These are phyloP conservation scores for Lipomyces spencermartinsiae DNA, from an alignment of 805 yeast genomes.

Conservation along the genomic window DNA sequence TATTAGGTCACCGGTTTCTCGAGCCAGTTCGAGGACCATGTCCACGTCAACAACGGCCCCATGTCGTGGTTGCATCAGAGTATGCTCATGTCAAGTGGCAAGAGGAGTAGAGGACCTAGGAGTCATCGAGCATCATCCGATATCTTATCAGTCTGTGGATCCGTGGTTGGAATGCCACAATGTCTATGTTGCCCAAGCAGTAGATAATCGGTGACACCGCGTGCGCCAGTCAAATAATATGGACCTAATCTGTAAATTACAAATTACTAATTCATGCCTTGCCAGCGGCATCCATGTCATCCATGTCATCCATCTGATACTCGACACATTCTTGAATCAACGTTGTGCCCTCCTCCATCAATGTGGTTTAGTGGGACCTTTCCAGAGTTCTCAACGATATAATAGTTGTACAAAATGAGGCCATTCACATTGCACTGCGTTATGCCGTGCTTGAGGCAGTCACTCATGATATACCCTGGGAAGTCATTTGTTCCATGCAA, in stretches of 20 bases:
- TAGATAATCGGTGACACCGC: no score
- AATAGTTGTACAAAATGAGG: conserved; percentile 7
- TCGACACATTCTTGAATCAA: conserved; percentile 15
- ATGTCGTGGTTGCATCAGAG: conserved; percentile 21
- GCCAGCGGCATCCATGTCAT: conserved; percentile 20
- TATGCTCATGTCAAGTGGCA: conserved; percentile 26
- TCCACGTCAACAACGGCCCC: conserved; percentile 19
- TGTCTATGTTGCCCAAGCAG: background rate
- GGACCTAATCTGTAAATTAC: no score
- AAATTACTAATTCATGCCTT: background rate
- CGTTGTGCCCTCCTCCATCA: conserved; percentile 23
- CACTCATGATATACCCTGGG: conserved; percentile 13
- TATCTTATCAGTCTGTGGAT: background rate
- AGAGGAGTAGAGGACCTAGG: conserved; percentile 32
- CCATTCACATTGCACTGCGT: conserved; percentile 21
- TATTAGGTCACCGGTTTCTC: conserved; percentile 12
- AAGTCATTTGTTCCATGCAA: conserved; percentile 29
- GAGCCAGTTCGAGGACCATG: conserved; percentile 9
- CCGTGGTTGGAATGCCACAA: background rate
- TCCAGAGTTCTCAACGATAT: conserved; percentile 10
- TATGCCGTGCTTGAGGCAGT: conserved; percentile 19
- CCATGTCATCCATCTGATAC: conserved; percentile 23
- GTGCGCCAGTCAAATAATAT: no score
- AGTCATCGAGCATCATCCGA: conserved; percentile 15
- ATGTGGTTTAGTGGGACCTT: conserved; percentile 10